Base-by-base conservation (phyloP, 768 basidiomycete species). In the Boletales sp. region DNA sequence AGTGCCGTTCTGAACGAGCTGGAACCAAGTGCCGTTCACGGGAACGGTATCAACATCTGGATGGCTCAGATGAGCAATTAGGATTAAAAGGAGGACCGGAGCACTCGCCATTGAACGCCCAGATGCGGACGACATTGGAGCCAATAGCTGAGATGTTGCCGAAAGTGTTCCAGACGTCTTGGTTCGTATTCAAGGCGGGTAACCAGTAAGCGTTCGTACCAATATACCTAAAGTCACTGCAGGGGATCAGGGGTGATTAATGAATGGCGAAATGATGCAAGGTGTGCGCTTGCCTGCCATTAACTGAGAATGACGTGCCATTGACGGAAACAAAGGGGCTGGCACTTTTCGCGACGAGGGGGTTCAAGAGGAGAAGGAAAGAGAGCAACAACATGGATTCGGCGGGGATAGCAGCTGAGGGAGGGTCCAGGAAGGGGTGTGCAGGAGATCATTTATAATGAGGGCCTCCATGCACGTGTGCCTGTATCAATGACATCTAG, bases 201-300 rank as follows among this genome's bases (percentile, higher is more conserved):
- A 88, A 59, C 86, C 86, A 88, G 66, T 86, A 86, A 2, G 78
- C 81, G 51, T 83, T 83, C 1, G 86, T 84, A 14, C 83, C 79
- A 11, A 75, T 61, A 49, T 73, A 80, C 36, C 57, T 54, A 48
- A 79, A 71, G 13, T 67, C 44, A 43, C 76, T 77, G 55, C 18
- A 45, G 39, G 40, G 50, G 68, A 56, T 43, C 68, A 65, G 2
- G 59, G 51, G 51, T 69, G 64, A 53, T 13, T 10, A 45, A 42
- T 37, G 42, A 21, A 21, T 15, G 42, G 2, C 4, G 31, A 40
- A 46, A 36, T 43, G 40, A 41, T 15, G 2, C 3, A 1, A 7
- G 34, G 64, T 27, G 24, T 27, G 37, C 50, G 38, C 37, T 38
- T 13, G 77, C 83, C 73, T 78, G 59, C 81, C 81, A 49, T 84